A percentile compares a stretch with the other conserved stretches of the same genome.
phyloP scores from a whole-genome alignment of 208 protist genomes.

The Crithidia mellificae region DNA sequence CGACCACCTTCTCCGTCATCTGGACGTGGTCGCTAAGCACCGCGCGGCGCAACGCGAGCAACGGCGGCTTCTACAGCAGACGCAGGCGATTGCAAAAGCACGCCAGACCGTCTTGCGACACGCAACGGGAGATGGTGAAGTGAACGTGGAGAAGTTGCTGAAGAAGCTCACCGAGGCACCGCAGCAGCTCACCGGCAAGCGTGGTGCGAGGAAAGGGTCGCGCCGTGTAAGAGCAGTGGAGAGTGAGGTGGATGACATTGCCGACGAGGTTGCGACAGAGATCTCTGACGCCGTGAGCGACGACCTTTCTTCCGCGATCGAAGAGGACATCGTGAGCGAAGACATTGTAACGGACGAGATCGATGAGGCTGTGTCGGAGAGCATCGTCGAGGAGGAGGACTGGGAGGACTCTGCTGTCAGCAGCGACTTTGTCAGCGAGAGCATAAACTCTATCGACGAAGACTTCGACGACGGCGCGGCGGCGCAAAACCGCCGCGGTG shows the following conservation, averaged over 20 bases:
- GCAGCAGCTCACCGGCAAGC: too few species aligned
- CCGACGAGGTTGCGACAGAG: conserved; percentile 21
- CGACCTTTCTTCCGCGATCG: conserved; percentile 9
- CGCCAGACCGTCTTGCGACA: conserved; percentile 20
- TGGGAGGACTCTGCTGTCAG: conserved; percentile 8
- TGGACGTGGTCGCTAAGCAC: conserved; percentile 53
- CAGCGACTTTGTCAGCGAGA: conserved; percentile 6
- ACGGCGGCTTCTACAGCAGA: conserved; percentile 46
- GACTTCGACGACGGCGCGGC: background rate
- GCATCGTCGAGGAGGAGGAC: conserved; percentile 28
- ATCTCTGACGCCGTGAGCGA: background rate
- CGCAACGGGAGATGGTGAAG: background rate
- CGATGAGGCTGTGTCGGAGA: conserved; percentile 20
- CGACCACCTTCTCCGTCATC: conserved; percentile 48
- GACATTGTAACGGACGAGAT: conserved; percentile 20
- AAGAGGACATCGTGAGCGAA: conserved; percentile 59
- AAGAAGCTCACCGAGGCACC: background rate
- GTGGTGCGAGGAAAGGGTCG: too few species aligned
- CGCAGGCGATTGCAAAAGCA: conserved; percentile 49
- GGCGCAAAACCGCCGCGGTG: background rate
- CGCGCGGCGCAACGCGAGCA: conserved; percentile 38
- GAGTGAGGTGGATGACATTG: conserved; percentile 6
- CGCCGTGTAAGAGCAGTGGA: too few species aligned
- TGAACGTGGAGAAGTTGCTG: conserved; percentile 6
- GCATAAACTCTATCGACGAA: background rate